A percentile compares a stretch with the other conserved stretches of the same genome.
Evolutionary conservation across 441 rosid species (phyloP).

Genomic region (Gossypium schwendimanii): DNA sequence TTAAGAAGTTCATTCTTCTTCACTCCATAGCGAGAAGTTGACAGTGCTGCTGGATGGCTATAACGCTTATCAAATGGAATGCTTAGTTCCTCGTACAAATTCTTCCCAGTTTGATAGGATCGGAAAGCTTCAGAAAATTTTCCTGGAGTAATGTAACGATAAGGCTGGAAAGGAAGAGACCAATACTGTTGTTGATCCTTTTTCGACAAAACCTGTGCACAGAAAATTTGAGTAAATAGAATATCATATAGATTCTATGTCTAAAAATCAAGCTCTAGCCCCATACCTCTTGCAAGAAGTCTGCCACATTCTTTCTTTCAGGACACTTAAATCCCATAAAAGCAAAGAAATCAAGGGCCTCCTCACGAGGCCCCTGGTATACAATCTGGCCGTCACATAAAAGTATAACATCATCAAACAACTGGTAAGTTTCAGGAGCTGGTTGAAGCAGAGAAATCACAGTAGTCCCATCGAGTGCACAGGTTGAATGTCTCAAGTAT

Average conservation of each 20-base stretch:
- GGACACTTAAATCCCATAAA: slow-evolving; percentile 83
- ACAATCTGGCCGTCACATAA: slow-evolving; percentile 87
- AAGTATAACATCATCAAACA: slow-evolving; percentile 87
- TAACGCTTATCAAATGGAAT: slow-evolving; percentile 74
- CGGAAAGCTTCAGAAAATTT: slow-evolving; percentile 79
- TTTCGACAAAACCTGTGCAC: slow-evolving; percentile 63
- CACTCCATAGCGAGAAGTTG: slow-evolving; percentile 63
- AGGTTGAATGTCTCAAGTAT: slow-evolving; percentile 80
- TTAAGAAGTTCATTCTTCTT: slow-evolving; percentile 65
- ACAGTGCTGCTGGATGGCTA: slow-evolving; percentile 88
- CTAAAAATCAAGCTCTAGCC: slow-evolving; percentile 14
- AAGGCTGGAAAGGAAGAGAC: slow-evolving; percentile 67
- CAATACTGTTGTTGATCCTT: slow-evolving; percentile 96
- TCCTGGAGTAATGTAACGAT: slow-evolving; percentile 71
- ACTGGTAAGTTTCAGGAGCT: slow-evolving; percentile 84
- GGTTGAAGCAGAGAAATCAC: slow-evolving; percentile 86
- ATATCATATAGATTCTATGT: background rate
- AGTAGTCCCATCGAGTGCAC: slow-evolving; percentile 76
- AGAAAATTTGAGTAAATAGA: slow-evolving; percentile 8
- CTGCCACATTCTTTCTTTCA: slow-evolving; percentile 88
- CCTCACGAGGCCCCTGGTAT: slow-evolving; percentile 81
- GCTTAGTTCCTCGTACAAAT: slow-evolving; percentile 47
- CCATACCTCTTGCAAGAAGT: slow-evolving; percentile 92
- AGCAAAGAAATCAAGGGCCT: slow-evolving; percentile 65
- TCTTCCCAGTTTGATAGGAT: slow-evolving; percentile 50